These are phyloP conservation scores for Penicillium capsulatum DNA, from an alignment of 2,329 filamentous ascomycete species.

Conservation along the genomic window DNA sequence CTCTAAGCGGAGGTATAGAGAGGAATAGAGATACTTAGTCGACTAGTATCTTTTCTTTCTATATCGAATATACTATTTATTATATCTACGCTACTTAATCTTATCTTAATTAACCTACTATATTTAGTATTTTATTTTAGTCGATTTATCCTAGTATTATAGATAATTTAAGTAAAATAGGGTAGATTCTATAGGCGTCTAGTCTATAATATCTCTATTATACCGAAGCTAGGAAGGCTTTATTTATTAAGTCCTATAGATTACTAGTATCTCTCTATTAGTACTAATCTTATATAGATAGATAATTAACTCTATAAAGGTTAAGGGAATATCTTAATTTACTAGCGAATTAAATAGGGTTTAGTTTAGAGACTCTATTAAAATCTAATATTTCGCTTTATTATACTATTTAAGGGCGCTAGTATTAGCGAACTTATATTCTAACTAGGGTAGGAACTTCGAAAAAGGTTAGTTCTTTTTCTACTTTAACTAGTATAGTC, in stretches of 20 bases:
- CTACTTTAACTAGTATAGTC: neutral
- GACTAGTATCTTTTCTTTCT: too few relatives aligned
- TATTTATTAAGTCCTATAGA: neutral
- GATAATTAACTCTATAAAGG: neutral
- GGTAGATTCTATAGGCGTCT: neutral
- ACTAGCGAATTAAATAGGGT: neutral
- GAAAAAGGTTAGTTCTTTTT: neutral
- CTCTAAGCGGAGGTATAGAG: too few relatives aligned
- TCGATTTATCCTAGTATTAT: neutral
- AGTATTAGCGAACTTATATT: neutral
- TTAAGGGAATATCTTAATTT: neutral
- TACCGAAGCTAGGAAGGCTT: too few relatives aligned
- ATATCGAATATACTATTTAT: neutral
- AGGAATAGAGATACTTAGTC: neutral
- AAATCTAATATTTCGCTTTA: neutral
- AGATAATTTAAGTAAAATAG: too few relatives aligned
- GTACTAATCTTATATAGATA: slow-evolving; percentile 1
- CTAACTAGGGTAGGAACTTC: neutral
- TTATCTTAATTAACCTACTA: neutral
- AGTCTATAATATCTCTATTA: too few relatives aligned
- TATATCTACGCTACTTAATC: neutral
- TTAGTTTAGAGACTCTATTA: neutral
- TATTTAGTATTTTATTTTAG: neutral
- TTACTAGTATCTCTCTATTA: neutral
- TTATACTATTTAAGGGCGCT: too few relatives aligned